Percentiles rank a stretch among this genome's conserved stretches.
Conservation (phyloP, 176 grass and related monocot species). For the Oryza coarctata region DNA sequence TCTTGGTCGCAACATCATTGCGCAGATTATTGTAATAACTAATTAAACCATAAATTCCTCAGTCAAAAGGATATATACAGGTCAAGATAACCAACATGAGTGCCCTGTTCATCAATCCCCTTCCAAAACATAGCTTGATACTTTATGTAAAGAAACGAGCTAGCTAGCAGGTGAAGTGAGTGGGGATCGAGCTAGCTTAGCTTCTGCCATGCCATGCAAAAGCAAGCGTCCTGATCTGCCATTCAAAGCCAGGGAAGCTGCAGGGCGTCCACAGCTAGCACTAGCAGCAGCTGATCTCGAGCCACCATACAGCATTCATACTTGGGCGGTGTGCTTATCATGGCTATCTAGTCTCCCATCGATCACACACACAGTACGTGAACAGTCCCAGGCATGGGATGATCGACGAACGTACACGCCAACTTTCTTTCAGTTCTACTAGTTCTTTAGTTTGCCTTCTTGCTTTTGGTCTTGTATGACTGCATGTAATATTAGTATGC, state of each 20-base stretch:
- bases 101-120: background rate
- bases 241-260: background rate
- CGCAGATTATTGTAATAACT: background rate
- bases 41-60: background rate
- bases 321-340: background rate
- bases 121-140: background rate
- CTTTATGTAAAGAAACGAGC: background rate
- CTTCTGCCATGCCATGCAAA: background rate
- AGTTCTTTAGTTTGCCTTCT: too few relatives aligned
- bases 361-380: background rate
- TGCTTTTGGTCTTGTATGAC: too few relatives aligned
- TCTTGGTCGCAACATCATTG: background rate
- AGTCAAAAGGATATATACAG: background rate
- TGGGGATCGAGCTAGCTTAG: background rate
- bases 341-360: background rate
- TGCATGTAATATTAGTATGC: too few relatives aligned
- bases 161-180: background rate
- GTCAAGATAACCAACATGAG: background rate
- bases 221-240: background rate
- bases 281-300: background rate
- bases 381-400: background rate
- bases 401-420: background rate
- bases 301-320: background rate
- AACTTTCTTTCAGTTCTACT: too few relatives aligned
- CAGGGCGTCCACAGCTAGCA: background rate